phyloP scores from a whole-genome alignment of 768 basidiomycete species.

The Strobilomyces echinocephalus region DNA sequence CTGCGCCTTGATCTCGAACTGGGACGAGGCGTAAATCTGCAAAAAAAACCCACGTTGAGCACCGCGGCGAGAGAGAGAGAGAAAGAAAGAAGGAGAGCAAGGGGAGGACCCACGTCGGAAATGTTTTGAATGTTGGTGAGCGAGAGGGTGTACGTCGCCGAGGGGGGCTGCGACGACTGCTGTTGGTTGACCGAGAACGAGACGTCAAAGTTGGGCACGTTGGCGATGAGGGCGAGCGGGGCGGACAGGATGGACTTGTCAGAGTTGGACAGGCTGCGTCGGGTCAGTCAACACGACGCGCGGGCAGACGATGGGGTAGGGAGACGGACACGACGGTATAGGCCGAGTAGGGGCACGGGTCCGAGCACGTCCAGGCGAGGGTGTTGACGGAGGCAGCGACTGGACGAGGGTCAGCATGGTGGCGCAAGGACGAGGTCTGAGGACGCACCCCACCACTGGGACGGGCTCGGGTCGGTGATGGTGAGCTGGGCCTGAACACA shows the following conservation, averaged over 20 bases:
- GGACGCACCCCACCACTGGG: constrained; percentile 60
- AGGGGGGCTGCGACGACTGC: constrained; percentile 39
- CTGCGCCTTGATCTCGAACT: constrained; percentile 56
- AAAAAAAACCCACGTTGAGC: not conserved
- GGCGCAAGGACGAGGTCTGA: not conserved
- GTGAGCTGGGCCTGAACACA: constrained; percentile 36
- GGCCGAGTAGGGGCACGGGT: constrained; percentile 30
- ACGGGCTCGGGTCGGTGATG: constrained; percentile 42
- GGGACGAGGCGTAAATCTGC: constrained; percentile 56
- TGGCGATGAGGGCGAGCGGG: constrained; percentile 41
- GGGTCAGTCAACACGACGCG: constrained; percentile 8
- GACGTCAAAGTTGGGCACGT: constrained; percentile 55
- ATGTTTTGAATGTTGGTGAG: constrained; percentile 48
- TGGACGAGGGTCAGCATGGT: constrained; percentile 20
- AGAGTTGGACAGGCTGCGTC: constrained; percentile 41
- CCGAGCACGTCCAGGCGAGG: constrained; percentile 53
- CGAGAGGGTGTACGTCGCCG: constrained; percentile 45
- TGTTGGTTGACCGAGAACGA: constrained; percentile 48
- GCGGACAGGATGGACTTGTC: constrained; percentile 36
- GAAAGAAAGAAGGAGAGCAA: not conserved
- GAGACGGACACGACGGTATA: constrained; percentile 46
- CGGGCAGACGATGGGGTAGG: constrained; percentile 2
- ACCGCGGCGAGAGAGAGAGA: not conserved
- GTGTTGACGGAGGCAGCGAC: constrained; percentile 55
- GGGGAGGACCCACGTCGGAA: constrained; percentile 43